Percentiles rank a stretch among this genome's conserved stretches.
phyloP scores from a whole-genome alignment of 1,284 basidiomycete genomes.

The Rhodotorula sp. region DNA sequence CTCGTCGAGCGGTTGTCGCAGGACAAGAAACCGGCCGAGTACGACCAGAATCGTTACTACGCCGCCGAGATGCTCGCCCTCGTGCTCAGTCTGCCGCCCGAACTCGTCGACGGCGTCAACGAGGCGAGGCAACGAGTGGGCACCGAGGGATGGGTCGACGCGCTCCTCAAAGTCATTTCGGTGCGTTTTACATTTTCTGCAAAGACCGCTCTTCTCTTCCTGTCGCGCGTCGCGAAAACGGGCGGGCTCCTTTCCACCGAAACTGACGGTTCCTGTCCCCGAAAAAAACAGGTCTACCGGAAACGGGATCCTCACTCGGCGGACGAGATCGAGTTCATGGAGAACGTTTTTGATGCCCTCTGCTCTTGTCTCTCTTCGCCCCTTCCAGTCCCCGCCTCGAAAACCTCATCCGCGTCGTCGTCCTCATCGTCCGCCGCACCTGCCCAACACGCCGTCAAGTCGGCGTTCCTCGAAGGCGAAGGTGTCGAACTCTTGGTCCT shows the following conservation, averaged over 20 bases:
- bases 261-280: neutral
- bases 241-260: too few relatives aligned
- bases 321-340: conserved; percentile 96
- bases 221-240: neutral
- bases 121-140: conserved; percentile 63
- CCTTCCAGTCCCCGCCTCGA: neutral
- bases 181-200: conserved; percentile 56
- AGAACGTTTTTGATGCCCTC: conserved; percentile 86
- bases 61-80: conserved; percentile 70
- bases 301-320: conserved; percentile 69
- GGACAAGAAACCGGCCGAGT: conserved; percentile 27
- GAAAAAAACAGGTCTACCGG: conserved; percentile 34
- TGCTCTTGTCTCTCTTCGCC: conserved; percentile 76
- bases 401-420: neutral
- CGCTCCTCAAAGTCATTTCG: conserved; percentile 70
- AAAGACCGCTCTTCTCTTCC: neutral
- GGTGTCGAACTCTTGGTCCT: conserved; percentile 95
- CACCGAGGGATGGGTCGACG: conserved; percentile 68
- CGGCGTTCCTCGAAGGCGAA: conserved; percentile 80
- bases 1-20: conserved; percentile 66
- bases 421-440: neutral
- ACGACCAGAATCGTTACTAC: conserved; percentile 50
- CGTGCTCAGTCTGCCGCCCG: conserved; percentile 60
- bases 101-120: conserved; percentile 47
- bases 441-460: conserved; percentile 57